phyloP scores from a whole-genome alignment of 1,284 basidiomycete genomes.

The Cutaneotrichosporon cyanovorans region DNA sequence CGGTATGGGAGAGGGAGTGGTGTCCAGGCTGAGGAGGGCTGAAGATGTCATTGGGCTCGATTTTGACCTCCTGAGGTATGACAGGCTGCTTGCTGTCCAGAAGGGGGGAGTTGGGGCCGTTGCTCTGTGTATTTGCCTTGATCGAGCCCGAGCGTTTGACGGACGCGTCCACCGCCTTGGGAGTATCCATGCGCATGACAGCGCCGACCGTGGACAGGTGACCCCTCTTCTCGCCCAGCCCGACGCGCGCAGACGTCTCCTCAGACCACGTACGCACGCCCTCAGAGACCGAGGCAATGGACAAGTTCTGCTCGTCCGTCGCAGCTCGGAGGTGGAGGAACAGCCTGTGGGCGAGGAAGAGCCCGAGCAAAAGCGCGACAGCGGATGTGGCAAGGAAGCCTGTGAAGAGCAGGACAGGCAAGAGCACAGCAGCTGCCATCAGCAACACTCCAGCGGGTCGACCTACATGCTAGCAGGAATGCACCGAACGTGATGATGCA shows the following conservation, averaged over 20 bases:
- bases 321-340: slow-evolving; percentile 28
- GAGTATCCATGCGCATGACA: no score
- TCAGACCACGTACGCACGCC: slow-evolving; percentile 18
- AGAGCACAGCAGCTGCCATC: slow-evolving; percentile 26
- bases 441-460: neutral
- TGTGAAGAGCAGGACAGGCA: slow-evolving; percentile 33
- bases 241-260: slow-evolving; percentile 26
- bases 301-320: neutral
- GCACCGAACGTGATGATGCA: slow-evolving; percentile 20
- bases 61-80: no score
- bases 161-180: no score
- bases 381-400: slow-evolving; percentile 21
- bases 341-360: slow-evolving; percentile 38
- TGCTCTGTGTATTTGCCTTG: no score
- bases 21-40: no score
- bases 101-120: no score
- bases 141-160: no score
- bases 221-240: slow-evolving; percentile 4
- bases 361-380: slow-evolving; percentile 24
- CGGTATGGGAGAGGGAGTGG: no score
- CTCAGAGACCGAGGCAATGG: neutral
- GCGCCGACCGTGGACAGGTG: no score
- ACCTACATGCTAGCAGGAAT: slow-evolving; percentile 23
- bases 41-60: no score
- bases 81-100: no score